phyloP scores from a whole-genome alignment of 2,329 filamentous ascomycete genomes.

The Pseudogymnoascus sp. region DNA sequence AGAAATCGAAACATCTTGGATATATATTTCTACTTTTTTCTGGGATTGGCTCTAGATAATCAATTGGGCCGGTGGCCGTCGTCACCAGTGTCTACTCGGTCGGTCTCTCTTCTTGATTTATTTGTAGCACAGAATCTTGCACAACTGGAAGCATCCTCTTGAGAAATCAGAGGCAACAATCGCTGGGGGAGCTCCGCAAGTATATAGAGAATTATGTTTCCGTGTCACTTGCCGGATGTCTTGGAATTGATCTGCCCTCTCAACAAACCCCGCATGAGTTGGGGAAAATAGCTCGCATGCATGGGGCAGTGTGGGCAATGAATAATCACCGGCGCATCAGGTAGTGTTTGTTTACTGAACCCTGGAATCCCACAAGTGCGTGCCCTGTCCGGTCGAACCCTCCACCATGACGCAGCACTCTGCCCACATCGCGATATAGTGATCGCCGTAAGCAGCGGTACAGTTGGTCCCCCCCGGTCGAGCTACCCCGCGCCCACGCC shows the following conservation, averaged over 20 bases:
- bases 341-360: constrained; percentile 7
- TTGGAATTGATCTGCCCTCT: not conserved
- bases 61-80: not conserved
- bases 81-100: not conserved
- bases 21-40: not conserved
- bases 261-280: not conserved
- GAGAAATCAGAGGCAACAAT: not conserved
- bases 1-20: not conserved
- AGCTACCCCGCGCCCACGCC: not conserved
- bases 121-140: not conserved
- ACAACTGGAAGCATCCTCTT: not conserved
- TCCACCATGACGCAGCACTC: not conserved
- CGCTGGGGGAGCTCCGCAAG: not conserved
- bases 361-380: not conserved
- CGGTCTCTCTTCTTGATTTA: not conserved
- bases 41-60: not conserved
- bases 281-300: not conserved
- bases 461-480: not conserved
- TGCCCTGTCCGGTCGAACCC: not conserved
- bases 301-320: not conserved
- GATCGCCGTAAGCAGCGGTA: not conserved
- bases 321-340: not conserved
- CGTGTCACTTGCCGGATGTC: not conserved
- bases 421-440: constrained; percentile 3
- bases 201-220: not conserved